Conservation (phyloP, 345 rosid genomes). For the Gossypium longicalyx region DNA sequence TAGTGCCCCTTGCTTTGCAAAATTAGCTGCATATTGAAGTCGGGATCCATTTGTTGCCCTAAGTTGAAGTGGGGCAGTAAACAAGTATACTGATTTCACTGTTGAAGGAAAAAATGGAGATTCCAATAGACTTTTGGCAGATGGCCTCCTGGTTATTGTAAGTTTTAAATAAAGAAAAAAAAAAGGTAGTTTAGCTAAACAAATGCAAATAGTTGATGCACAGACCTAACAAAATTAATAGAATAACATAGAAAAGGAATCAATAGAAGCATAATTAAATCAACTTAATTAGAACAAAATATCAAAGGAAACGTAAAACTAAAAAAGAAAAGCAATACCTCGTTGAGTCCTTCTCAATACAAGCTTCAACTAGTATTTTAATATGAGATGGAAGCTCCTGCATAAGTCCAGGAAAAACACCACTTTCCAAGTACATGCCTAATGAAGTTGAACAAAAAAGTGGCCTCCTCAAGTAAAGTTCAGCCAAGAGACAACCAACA, state of each 20-base stretch:
- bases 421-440: slow-evolving; percentile 41
- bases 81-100: slow-evolving; percentile 72
- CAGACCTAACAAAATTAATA: neutral
- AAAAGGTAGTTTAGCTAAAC: slow-evolving; percentile 4
- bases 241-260: neutral
- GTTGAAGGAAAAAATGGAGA: slow-evolving; percentile 84
- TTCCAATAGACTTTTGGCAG: slow-evolving; percentile 69
- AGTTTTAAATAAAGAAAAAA: slow-evolving; percentile 20
- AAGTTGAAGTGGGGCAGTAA: slow-evolving; percentile 83
- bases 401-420: slow-evolving; percentile 49
- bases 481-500: slow-evolving; percentile 78
- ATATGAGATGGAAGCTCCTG: slow-evolving; percentile 74
- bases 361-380: slow-evolving; percentile 67
- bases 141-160: slow-evolving; percentile 69
- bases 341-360: slow-evolving; percentile 61
- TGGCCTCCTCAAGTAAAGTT: slow-evolving; percentile 68
- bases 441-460: slow-evolving; percentile 69
- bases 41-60: slow-evolving; percentile 58
- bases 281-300: neutral
- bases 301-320: neutral
- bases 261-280: slow-evolving; percentile 11
- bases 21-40: slow-evolving; percentile 71
- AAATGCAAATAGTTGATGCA: slow-evolving; percentile 6
- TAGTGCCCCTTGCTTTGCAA: slow-evolving; percentile 80
- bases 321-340: slow-evolving; percentile 36